Conservation (phyloP, 805 yeast species). For the Ascoidea rubescens region DNA sequence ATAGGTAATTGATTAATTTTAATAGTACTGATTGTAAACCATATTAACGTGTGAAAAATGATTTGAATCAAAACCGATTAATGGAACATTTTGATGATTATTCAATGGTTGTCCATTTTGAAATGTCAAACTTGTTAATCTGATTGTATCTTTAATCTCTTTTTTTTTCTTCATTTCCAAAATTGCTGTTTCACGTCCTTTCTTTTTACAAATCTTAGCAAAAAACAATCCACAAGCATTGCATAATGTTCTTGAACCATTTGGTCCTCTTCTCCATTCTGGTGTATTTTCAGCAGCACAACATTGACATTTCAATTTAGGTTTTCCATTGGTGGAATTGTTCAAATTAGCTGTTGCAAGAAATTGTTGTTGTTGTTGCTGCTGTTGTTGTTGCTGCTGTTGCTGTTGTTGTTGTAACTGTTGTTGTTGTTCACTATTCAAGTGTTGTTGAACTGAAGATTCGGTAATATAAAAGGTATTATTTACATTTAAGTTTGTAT, state of each 20-base stretch:
- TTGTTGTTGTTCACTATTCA: background rate
- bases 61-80: too few relatives aligned
- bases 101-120: too few relatives aligned
- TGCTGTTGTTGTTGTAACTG: background rate
- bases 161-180: conserved; percentile 20
- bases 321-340: background rate
- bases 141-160: conserved; percentile 4
- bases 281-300: conserved; percentile 54
- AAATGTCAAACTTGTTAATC: background rate
- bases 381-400: background rate
- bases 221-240: conserved; percentile 75
- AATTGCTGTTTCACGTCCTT: conserved; percentile 39
- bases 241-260: conserved; percentile 62
- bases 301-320: conserved; percentile 22
- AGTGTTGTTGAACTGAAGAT: background rate
- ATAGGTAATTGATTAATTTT: too few relatives aligned
- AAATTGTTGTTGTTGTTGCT: background rate
- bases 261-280: conserved; percentile 78
- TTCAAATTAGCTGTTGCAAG: background rate
- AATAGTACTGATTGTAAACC: too few relatives aligned
- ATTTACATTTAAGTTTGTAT: too few relatives aligned
- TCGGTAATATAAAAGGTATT: background rate
- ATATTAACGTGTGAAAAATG: too few relatives aligned
- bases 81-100: too few relatives aligned
- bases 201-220: conserved; percentile 48